Evolutionary conservation across 495 filamentous ascomycete species (phyloP).

Genomic region (Hypoxylon fuscum): DNA sequence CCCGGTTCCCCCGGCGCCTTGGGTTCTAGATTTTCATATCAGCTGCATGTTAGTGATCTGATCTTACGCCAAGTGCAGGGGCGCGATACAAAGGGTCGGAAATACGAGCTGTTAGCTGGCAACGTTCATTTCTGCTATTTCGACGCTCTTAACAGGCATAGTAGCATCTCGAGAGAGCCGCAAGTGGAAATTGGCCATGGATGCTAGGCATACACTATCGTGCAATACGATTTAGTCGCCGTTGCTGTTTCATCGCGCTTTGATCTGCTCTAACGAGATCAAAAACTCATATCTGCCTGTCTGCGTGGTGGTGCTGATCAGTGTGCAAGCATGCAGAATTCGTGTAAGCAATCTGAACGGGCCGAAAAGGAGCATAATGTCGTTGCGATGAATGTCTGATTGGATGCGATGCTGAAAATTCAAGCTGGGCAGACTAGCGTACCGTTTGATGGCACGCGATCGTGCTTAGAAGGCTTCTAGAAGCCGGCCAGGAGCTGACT

Average conservation of each 20-base stretch:
- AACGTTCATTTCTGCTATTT: not conserved
- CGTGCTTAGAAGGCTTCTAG: conserved; percentile 16
- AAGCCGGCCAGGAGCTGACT: conserved; percentile 12
- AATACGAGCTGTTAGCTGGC: conserved; percentile 18
- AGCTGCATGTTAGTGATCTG: not conserved
- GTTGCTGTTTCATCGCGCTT: no score
- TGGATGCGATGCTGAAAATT: conserved; percentile 3
- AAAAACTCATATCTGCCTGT: not conserved
- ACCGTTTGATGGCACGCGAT: conserved; percentile 9
- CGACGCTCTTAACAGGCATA: not conserved
- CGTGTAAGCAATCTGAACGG: conserved; percentile 20
- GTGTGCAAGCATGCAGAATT: not conserved
- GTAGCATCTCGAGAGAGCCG: no score
- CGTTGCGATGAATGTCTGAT: conserved; percentile 10
- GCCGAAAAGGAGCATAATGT: conserved; percentile 14
- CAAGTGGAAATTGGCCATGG: no score
- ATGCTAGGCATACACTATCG: no score
- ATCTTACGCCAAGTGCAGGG: conserved; percentile 29
- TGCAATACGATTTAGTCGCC: no score
- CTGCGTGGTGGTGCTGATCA: not conserved
- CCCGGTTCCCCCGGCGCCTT: not conserved
- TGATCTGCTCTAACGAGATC: not conserved
- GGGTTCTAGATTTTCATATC: conserved; percentile 8
- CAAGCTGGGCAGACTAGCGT: no score
- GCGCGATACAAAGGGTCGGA: not conserved